Percentiles rank a stretch among this genome's conserved stretches.
Evolutionary conservation across 2,329 filamentous ascomycete genomes (phyloP).

Genomic region (Penicillium crustosum): DNA sequence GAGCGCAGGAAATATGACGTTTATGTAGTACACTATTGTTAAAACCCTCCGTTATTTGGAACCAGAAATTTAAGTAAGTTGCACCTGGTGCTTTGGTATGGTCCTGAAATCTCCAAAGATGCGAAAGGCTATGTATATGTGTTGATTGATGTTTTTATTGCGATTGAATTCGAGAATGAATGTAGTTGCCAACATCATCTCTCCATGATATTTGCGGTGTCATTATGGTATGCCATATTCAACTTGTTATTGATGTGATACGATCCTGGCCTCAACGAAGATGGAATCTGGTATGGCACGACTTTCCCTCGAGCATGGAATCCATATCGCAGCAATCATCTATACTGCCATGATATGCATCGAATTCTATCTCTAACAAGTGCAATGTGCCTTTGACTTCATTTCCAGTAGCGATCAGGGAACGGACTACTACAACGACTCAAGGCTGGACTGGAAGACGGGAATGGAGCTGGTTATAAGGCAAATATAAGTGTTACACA

Average conservation of each 20-base stretch:
- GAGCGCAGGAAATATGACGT: neutral
- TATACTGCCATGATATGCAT: neutral
- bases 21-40: too few species aligned
- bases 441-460: neutral
- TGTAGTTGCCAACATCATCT: neutral
- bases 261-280: neutral
- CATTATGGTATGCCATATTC: neutral
- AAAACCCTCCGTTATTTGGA: neutral
- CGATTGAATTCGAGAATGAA: neutral
- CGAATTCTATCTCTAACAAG: too few species aligned
- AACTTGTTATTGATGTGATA: neutral
- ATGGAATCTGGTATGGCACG: neutral
- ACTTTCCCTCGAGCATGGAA: neutral
- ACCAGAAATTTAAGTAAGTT: neutral
- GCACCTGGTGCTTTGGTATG: neutral
- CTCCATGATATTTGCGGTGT: neutral
- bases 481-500: neutral
- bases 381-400: neutral
- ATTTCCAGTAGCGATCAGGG: neutral
- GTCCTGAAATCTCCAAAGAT: neutral
- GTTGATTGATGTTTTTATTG: too few species aligned
- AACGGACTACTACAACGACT: neutral
- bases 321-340: neutral
- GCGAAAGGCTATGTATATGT: too few species aligned
- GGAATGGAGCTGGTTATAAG: neutral